A percentile compares a stretch with the other conserved stretches of the same genome.
These are phyloP conservation scores for Phlebiopsis flavidoalba DNA, from an alignment of 768 basidiomycete species.

Conservation along the genomic window DNA sequence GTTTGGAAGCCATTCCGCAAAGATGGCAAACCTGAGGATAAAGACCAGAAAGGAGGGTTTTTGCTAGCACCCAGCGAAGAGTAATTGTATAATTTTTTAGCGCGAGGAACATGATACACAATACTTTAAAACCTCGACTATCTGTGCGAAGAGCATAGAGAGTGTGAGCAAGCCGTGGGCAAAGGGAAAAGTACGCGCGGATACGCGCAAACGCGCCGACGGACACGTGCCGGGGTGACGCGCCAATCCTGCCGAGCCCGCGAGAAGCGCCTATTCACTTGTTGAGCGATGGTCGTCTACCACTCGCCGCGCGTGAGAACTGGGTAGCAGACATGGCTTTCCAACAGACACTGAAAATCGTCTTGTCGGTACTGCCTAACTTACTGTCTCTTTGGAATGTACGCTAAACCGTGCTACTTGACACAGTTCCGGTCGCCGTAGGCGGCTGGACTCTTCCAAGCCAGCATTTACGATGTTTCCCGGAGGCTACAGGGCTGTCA, in stretches of 20 bases:
- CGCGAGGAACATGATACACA: too few relatives aligned
- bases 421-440: conserved; percentile 62
- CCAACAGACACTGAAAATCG: conserved; percentile 42
- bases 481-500: conserved; percentile 89
- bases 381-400: not conserved
- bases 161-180: not conserved
- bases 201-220: not conserved
- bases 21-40: conserved; percentile 68
- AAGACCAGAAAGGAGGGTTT: conserved; percentile 45
- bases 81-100: not conserved
- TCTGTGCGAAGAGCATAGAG: not conserved
- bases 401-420: conserved; percentile 42
- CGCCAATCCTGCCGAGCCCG: not conserved
- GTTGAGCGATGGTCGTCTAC: not conserved
- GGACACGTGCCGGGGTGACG: not conserved
- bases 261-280: not conserved
- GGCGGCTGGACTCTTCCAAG: conserved; percentile 39
- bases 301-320: not conserved
- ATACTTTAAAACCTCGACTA: too few relatives aligned
- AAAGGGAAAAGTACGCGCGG: too few relatives aligned
- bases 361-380: conserved; percentile 39
- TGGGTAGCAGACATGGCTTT: conserved; percentile 39
- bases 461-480: conserved; percentile 59
- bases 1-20: conserved; percentile 85
- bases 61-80: not conserved